phyloP scores from a whole-genome alignment of 2,329 filamentous ascomycete species.

The Phialophora verrucosa region DNA sequence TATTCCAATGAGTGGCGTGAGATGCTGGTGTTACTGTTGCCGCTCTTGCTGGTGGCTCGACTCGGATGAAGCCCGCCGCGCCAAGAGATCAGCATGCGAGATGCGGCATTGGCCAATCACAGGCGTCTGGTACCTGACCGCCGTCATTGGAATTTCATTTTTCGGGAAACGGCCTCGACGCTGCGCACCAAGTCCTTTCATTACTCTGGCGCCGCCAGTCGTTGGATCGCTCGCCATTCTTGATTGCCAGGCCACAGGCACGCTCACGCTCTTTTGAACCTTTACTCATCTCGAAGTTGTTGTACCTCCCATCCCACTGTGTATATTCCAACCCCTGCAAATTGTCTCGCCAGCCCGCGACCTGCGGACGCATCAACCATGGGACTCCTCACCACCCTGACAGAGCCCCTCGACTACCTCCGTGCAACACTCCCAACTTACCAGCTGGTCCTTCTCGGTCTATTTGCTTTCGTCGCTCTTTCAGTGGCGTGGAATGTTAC shows the following conservation, averaged over 20 bases:
- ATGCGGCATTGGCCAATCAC: slow-evolving; percentile 24
- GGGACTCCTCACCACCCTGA: slow-evolving; percentile 58
- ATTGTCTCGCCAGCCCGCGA: background rate
- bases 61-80: slow-evolving; percentile 21
- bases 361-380: slow-evolving; percentile 45
- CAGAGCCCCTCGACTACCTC: slow-evolving; percentile 53
- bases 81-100: slow-evolving; percentile 16
- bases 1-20: background rate
- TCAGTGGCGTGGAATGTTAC: slow-evolving; percentile 78
- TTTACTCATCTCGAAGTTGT: background rate
- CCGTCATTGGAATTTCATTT: slow-evolving; percentile 16
- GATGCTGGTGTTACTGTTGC: background rate
- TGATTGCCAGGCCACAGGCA: slow-evolving; percentile 1
- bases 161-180: background rate
- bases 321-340: background rate
- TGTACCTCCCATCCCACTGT: background rate
- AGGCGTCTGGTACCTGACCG: slow-evolving; percentile 19
- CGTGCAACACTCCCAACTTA: slow-evolving; percentile 55
- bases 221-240: background rate
- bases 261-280: background rate
- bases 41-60: slow-evolving; percentile 23
- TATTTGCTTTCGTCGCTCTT: slow-evolving; percentile 57
- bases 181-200: background rate
- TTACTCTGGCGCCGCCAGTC: background rate
- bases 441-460: slow-evolving; percentile 52